A percentile compares a stretch with the other conserved stretches of the same genome.
Evolutionary conservation across 2,329 filamentous ascomycete genomes (phyloP).

Genomic region (Ophiostoma tasmaniense): DNA sequence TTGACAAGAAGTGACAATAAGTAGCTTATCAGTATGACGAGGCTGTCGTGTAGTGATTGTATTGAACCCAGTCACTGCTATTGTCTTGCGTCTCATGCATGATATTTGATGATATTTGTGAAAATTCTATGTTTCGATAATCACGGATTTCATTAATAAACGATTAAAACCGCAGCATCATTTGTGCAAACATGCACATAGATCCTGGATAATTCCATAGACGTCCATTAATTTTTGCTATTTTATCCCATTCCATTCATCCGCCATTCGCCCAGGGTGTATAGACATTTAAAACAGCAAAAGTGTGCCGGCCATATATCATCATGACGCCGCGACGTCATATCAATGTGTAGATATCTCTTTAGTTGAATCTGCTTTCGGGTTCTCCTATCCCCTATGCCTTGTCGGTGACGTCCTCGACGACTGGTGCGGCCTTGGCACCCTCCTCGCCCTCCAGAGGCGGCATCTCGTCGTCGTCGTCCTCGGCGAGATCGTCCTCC

Average conservation of each 20-base stretch:
- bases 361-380: too few relatives aligned
- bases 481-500: constrained; percentile 42
- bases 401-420: constrained; percentile 10
- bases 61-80: neutral
- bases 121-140: too few relatives aligned
- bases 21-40: neutral
- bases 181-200: too few relatives aligned
- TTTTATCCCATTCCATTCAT: too few relatives aligned
- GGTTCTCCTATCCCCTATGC: constrained; percentile 11
- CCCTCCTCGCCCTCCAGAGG: constrained; percentile 54
- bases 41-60: neutral
- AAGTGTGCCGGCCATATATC: neutral
- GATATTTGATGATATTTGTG: too few relatives aligned
- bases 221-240: too few relatives aligned
- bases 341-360: neutral
- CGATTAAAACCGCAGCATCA: too few relatives aligned
- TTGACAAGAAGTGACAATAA: neutral
- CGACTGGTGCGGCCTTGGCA: constrained; percentile 1
- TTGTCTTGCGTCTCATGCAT: neutral
- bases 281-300: neutral
- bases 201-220: too few relatives aligned
- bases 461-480: constrained; percentile 77
- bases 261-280: too few relatives aligned
- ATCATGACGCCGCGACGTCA: neutral
- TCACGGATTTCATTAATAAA: too few relatives aligned